Base-by-base conservation (phyloP, 805 yeast genomes). In the Kluyveromyces dobzhanskii region DNA sequence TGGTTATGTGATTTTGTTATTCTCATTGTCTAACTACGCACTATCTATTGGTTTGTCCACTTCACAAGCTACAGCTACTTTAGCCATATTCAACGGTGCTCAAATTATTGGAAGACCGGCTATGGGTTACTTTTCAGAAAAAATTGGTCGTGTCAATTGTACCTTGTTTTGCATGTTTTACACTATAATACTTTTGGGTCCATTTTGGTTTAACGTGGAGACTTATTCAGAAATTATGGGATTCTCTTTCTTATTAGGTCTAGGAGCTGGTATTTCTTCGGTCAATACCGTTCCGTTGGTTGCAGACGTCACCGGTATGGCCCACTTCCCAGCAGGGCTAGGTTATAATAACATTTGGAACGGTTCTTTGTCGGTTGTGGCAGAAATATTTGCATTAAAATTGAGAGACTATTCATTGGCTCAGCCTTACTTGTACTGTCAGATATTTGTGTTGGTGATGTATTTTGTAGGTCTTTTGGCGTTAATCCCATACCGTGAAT, bases 101-200 rank as follows among this genome's bases (percentile, higher is more conserved):
- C 78, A 73, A 48, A 58, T 64, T 3, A 45, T 72, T 11, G 78
- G 78, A 4, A 61, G 79, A 48, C 75, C 77, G 2, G 12, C 51
- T 11, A 63, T 71, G 53, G 79, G 78, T 1, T 46, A 61, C 4
- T 28, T 59, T 1, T 68, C 72, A 35, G 77, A 72, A 39, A 56
- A 51, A 29, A 47, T 55, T 32, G 79, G 79, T 1, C 58, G 75
- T 42, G 57, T 69, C 6, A 74, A 74, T 44, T 57, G 66, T 10
- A 64, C 76, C 4, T 50, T 67, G 6, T 14, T 57, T 6, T 44
- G 51, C 4, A 56, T 65, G 6, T 10, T 47, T 2, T 40, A 65
- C 12, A 40, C 61, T 8, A 54, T 61, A 7, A 37, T 70, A 0
- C 30, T 70, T 8, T 41, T 53, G 2, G 56, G 66, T 23, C 56